Percentiles rank a stretch among this genome's conserved stretches.
Conservation (phyloP, 768 basidiomycete species). For the Asterophora parasitica region DNA sequence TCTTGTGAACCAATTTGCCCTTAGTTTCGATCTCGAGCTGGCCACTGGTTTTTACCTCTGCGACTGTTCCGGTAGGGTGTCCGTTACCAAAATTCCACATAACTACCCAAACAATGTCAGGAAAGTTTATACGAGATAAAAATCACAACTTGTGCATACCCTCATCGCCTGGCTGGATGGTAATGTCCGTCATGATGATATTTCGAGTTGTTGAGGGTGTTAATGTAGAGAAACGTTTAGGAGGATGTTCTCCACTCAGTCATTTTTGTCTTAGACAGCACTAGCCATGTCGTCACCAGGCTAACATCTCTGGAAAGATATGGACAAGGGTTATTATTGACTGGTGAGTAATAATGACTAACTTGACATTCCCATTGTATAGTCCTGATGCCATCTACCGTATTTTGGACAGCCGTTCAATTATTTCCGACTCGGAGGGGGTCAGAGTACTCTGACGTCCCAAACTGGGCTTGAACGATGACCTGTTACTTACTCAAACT, state of each 20-base stretch:
- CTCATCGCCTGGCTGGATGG: slow-evolving; percentile 25
- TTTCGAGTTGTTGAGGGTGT: background rate
- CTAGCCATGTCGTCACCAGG: background rate
- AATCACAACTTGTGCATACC: slow-evolving; percentile 11
- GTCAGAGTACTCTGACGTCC: too few species aligned
- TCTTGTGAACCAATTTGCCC: slow-evolving; percentile 25
- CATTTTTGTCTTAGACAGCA: too few species aligned
- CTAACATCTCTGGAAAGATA: too few species aligned
- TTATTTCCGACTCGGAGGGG: too few species aligned
- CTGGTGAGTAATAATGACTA: too few species aligned
- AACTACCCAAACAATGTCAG: slow-evolving; percentile 8
- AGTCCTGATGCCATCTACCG: too few species aligned
- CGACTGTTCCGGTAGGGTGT: slow-evolving; percentile 21
- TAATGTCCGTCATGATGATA: slow-evolving; percentile 18
- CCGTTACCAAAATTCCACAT: slow-evolving; percentile 24
- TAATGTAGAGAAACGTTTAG: background rate
- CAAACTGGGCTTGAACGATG: too few species aligned
- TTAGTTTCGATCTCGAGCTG: slow-evolving; percentile 24
- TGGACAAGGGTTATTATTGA: too few species aligned
- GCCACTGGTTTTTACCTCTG: slow-evolving; percentile 20
- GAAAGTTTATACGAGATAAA: background rate
- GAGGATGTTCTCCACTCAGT: too few species aligned
- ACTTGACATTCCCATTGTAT: too few species aligned
- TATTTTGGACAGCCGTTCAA: too few species aligned
- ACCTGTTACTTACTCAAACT: too few species aligned